phyloP scores from a whole-genome alignment of 805 yeast species.

The Candida ponderosae region DNA sequence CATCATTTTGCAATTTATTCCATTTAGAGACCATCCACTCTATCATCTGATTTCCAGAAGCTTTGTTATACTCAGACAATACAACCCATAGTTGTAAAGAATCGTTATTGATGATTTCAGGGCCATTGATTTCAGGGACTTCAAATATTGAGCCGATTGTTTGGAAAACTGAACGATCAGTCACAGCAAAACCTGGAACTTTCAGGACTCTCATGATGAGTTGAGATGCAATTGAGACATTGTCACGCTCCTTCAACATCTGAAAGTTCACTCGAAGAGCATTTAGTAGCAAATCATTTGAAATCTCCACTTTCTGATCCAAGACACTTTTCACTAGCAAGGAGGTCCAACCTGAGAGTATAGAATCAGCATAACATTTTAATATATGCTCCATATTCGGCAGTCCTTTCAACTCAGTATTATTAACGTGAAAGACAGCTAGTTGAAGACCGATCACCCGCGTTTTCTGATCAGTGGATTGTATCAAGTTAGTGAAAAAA shows the following conservation, averaged over 20 bases:
- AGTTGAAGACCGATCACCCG: conserved; percentile 22
- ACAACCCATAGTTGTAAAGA: conserved; percentile 49
- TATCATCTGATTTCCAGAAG: conserved; percentile 25
- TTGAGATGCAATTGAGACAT: conserved; percentile 19
- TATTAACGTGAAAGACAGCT: conserved; percentile 17
- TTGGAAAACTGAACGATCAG: conserved; percentile 34
- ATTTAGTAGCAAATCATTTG: conserved; percentile 10
- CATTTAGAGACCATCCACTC: conserved; percentile 49
- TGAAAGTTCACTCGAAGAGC: conserved; percentile 25
- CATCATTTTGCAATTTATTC: conserved; percentile 19
- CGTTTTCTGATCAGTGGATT: conserved; percentile 8
- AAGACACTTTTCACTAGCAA: conserved; percentile 8
- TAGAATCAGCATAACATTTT: conserved; percentile 6
- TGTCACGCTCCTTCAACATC: conserved; percentile 18
- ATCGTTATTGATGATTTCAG: conserved; percentile 36
- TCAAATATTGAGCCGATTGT: conserved; percentile 45
- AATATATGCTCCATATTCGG: conserved; percentile 2
- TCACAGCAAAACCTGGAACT: conserved; percentile 2
- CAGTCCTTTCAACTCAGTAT: not conserved
- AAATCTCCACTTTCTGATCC: conserved; percentile 12
- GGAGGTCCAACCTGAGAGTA: conserved; percentile 13
- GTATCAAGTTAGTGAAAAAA: conserved; percentile 6
- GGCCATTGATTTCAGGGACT: conserved; percentile 55
- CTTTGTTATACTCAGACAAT: conserved; percentile 27
- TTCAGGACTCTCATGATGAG: conserved; percentile 13